Evolutionary conservation across 441 rosid species (phyloP).

Genomic region (Populus hybrid): DNA sequence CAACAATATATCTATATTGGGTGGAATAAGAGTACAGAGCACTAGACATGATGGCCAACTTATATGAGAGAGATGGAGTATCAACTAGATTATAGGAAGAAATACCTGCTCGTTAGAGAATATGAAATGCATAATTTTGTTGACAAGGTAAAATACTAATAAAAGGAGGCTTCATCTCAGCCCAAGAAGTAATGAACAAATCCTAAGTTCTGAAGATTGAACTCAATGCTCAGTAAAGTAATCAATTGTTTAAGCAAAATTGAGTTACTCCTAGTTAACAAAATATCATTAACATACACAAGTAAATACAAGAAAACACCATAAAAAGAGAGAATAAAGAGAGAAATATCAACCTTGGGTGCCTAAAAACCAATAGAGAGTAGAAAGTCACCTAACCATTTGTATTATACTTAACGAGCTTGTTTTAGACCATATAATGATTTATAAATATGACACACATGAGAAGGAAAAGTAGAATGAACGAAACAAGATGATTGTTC

Average conservation of each 20-base stretch:
- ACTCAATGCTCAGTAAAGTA: background rate
- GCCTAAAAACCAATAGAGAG: background rate
- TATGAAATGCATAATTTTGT: too few species aligned
- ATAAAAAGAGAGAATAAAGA: background rate
- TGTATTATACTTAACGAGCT: background rate
- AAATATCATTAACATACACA: background rate
- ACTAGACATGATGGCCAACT: background rate
- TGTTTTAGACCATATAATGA: background rate
- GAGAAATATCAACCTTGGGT: background rate
- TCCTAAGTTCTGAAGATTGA: background rate
- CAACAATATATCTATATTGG: background rate
- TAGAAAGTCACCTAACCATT: background rate
- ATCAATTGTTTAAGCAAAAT: background rate
- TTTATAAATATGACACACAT: background rate
- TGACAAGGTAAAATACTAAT: accelerated
- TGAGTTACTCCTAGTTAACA: background rate
- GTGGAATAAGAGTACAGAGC: background rate
- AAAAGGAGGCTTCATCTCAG: background rate
- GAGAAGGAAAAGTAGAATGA: background rate
- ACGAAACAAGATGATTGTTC: too few species aligned
- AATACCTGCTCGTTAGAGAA: too few species aligned
- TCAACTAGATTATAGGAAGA: too few species aligned
- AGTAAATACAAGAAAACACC: background rate
- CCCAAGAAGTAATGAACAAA: background rate
- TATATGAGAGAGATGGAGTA: too few species aligned